phyloP scores from a whole-genome alignment of 805 yeast genomes.

The Vanderwaltozyma verrucispora region DNA sequence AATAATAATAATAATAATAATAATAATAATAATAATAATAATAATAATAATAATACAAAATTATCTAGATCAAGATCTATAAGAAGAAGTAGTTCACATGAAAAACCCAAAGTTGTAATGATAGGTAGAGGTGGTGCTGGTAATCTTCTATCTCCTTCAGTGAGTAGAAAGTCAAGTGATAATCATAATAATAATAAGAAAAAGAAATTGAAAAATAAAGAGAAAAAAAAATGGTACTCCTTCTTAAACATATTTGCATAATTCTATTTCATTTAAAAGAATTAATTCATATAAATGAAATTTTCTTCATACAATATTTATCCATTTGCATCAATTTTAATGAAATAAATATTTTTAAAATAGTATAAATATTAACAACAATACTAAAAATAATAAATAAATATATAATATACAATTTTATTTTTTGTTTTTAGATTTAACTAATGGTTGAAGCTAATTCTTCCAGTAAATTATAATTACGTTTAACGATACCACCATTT shows the following conservation, averaged over 20 bases:
- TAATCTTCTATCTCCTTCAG: conserved; percentile 24
- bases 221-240: conserved; percentile 3
- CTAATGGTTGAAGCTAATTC: conserved; percentile 46
- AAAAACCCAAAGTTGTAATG: conserved; percentile 9
- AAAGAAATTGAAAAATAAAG: conserved; percentile 3
- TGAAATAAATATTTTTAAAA: too few species aligned
- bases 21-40: not conserved
- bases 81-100: not conserved
- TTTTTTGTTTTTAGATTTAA: not conserved
- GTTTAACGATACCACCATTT: conserved; percentile 82
- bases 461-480: conserved; percentile 67
- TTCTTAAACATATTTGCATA: not conserved
- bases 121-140: conserved; percentile 31
- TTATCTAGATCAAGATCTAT: conserved; percentile 1
- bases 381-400: conserved; percentile 3
- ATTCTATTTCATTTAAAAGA: not conserved
- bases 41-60: not conserved
- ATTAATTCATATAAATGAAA: too few species aligned
- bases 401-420: not conserved
- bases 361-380: not conserved
- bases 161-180: conserved; percentile 6
- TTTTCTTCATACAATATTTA: too few species aligned
- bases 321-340: too few species aligned
- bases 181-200: conserved; percentile 4
- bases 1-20: conserved; percentile 1